Evolutionary conservation across 768 basidiomycete genomes (phyloP), one percentile per base, ranked within the genome.

Genomic region (Russula olivacea): DNA sequence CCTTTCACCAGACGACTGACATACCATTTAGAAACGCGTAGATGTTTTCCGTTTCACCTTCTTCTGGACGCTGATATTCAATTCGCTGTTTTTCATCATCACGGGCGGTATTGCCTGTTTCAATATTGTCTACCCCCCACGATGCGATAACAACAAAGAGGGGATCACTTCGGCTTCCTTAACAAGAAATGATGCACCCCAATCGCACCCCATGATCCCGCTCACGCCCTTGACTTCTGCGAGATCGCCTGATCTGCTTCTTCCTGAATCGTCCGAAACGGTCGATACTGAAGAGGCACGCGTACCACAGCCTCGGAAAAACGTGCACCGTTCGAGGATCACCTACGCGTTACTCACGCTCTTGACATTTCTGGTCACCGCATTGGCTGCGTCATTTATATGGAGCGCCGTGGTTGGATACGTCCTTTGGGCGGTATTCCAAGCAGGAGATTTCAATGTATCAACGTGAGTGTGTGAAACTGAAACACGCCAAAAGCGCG

Each of bases 41-140:
- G 67, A 68, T 19, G 67, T 63, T n/a, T 66, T 68, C 55, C 65
- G 61, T 40, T 68, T 63, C 59, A 68, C 65, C 8, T 68, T 68
- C 38, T 68, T 55, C 40, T 68, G 67, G 67, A 63, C 59, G 15
- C 48, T 68, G 40, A 58, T 68, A 40, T 68, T 68, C 55, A 38
- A 66, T 38, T 58, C 65, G 9, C 59, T 67, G 25, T 61, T 68
- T 41, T 66, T 63, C 57, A 28, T 68, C 19, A 23, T 61, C 59
- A 50, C 57, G 17, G 65, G 65, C 23, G 50, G 47, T 41, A 52
- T 63, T 53, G 67, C 67, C n/a, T 57, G 51, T 62, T 63, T 68
- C 43, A 68, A 68, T 30, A 62, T 68, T 48, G 30, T 66, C 4
- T 68, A 58, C 51, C 65, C 67, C 7, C 25, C 64, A 2, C 57